Conservation (phyloP, 768 basidiomycete genomes). For the Hygrocybe punicea region DNA sequence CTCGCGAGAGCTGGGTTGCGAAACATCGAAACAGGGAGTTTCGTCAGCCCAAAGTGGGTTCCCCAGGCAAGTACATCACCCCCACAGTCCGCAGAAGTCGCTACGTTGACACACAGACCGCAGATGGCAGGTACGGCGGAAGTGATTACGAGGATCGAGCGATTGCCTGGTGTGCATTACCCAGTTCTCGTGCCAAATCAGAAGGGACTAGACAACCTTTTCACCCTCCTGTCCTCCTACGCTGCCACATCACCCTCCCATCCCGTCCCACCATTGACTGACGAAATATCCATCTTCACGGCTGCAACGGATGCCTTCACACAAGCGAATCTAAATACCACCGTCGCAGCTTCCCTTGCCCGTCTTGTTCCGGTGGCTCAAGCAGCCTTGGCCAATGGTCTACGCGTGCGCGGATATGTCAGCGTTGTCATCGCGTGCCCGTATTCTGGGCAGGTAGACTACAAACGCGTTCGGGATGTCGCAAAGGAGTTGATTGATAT, state of each 20-base stretch:
- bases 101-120: not conserved
- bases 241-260: constrained; percentile 24
- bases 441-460: constrained; percentile 75
- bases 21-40: constrained; percentile 81
- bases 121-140: constrained; percentile 88
- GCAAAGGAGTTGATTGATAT: constrained; percentile 71
- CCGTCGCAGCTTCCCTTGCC: constrained; percentile 65
- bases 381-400: constrained; percentile 54
- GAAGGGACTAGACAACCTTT: constrained; percentile 68
- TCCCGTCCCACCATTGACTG: constrained; percentile 49
- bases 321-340: constrained; percentile 78
- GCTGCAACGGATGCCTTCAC: constrained; percentile 86
- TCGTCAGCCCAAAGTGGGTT: constrained; percentile 91
- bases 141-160: constrained; percentile 59
- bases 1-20: constrained; percentile 65
- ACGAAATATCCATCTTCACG: constrained; percentile 88
- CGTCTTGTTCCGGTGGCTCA: constrained; percentile 60
- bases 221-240: constrained; percentile 47
- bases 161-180: constrained; percentile 55
- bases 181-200: constrained; percentile 81
- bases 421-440: constrained; percentile 84
- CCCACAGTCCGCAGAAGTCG: too few relatives aligned
- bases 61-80: constrained; percentile 60
- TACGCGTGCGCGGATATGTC: constrained; percentile 81
- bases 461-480: constrained; percentile 61